Base-by-base conservation (phyloP, 139 green algal genomes). In the Tetraselmis chui region DNA sequence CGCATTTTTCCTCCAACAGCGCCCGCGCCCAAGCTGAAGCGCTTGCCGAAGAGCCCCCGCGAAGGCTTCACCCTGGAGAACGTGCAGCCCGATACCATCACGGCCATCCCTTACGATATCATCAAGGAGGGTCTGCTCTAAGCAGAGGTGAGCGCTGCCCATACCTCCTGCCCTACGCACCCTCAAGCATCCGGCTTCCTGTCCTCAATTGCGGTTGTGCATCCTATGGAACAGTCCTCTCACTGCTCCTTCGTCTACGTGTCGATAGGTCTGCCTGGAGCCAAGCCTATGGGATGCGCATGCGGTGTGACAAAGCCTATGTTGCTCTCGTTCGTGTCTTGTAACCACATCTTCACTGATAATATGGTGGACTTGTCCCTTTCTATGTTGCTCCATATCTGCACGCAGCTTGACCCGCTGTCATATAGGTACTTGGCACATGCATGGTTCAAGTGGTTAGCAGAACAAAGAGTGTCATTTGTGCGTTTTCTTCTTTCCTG, bases 91-190 rank as follows among this genome's bases (percentile, higher is more conserved):
- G 88, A 98, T 88, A 98, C 94, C 29, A 95, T 99, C 83, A 98
- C 97, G 18, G 86, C 96, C 79, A 96, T 99, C 87, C 96, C 96
- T 28, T 99, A 99, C 92, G 96, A 99, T 91, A 97, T 99, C 83
- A 86, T 98, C 85, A 97, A 97, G 91, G 92, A 95, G 86, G 91
- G 91, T 59, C 79, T 94, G 78, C 83, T 67, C 11, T 67, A 67
- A 67, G 45, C 45, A 67, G 45, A 25, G 45, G 45, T 67, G 45
- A 67, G 45, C 45, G 45, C 45, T 18, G 11, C 5, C 45, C 45
- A 25, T 5, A 5, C 45, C 18, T 5, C 45, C 45, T 67, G 18
- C 45, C 45, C 18, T 67, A 67, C 45, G 11, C 45, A 67, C 45
- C 45, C 18, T 5, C 45, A 18, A 5, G n/a, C n/a, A n/a, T n/a